phyloP scores from a whole-genome alignment of 148 eudicot genomes.

The Dysphania ambrosioides region DNA sequence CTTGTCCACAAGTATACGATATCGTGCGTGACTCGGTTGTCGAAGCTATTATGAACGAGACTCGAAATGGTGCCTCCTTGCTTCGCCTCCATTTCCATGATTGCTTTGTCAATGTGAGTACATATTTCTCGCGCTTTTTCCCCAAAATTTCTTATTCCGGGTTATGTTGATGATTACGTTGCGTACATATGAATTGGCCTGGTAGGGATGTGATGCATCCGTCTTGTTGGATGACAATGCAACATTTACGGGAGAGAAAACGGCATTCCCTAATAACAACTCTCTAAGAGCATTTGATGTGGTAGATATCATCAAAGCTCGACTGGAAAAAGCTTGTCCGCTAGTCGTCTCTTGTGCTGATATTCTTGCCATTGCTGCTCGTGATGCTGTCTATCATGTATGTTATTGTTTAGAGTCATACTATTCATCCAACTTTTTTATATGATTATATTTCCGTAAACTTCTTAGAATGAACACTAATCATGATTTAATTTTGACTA shows the following conservation, averaged over 20 bases:
- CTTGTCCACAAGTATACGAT: conserved; percentile 7
- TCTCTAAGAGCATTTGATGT: conserved; percentile 55
- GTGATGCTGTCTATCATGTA: conserved; percentile 42
- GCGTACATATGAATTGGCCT: background rate
- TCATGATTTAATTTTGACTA: background rate
- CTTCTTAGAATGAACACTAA: background rate
- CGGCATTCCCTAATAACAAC: conserved; percentile 36
- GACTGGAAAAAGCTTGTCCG: conserved; percentile 41
- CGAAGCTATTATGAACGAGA: conserved; percentile 31
- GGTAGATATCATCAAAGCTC: conserved; percentile 40
- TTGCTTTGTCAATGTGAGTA: conserved; percentile 48
- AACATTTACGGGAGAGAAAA: conserved; percentile 44
- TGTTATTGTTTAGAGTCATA: too few relatives aligned
- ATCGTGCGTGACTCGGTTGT: conserved; percentile 24
- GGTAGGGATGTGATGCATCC: conserved; percentile 58
- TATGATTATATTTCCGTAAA: background rate
- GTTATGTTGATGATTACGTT: background rate
- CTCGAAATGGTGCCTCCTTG: conserved; percentile 53
- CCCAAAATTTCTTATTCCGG: too few relatives aligned
- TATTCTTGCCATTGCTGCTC: conserved; percentile 50
- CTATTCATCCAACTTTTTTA: too few relatives aligned
- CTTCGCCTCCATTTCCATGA: conserved; percentile 56
- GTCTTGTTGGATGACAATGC: conserved; percentile 39
- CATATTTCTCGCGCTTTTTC: background rate
- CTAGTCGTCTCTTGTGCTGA: conserved; percentile 57